Evolutionary conservation across 1,139 yeast species (phyloP).

Genomic region (Wickerhamiella pararugosa): DNA sequence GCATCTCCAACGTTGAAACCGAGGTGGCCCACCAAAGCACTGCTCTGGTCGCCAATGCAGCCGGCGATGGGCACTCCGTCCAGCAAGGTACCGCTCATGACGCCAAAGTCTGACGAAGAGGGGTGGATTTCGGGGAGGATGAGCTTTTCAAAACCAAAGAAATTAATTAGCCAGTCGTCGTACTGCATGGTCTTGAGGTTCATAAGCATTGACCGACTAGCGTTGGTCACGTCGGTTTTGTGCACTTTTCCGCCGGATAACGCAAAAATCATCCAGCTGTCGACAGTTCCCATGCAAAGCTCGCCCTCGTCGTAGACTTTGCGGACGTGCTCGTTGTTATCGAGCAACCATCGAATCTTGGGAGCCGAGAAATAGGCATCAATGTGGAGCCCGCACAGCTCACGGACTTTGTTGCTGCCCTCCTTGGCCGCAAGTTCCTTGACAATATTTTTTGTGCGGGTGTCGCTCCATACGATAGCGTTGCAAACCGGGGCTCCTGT

Average conservation of each 20-base stretch:
- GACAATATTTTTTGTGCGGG: slow-evolving; percentile 67
- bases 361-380: slow-evolving; percentile 89
- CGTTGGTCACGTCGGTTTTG: slow-evolving; percentile 82
- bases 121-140: slow-evolving; percentile 68
- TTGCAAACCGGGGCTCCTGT: slow-evolving; percentile 75
- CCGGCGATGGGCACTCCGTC: slow-evolving; percentile 67
- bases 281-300: slow-evolving; percentile 87
- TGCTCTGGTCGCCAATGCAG: slow-evolving; percentile 88
- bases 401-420: slow-evolving; percentile 46
- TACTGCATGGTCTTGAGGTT: slow-evolving; percentile 62
- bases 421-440: slow-evolving; percentile 45
- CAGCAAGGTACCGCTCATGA: slow-evolving; percentile 19
- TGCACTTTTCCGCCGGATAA: slow-evolving; percentile 48
- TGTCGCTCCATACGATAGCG: slow-evolving; percentile 95
- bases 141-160: slow-evolving; percentile 61
- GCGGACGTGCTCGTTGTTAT: slow-evolving; percentile 55
- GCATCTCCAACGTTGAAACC: slow-evolving; percentile 78
- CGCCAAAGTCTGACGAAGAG: slow-evolving; percentile 65
- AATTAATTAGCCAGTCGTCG: slow-evolving; percentile 58
- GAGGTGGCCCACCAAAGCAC: slow-evolving; percentile 85
- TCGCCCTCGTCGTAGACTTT: slow-evolving; percentile 62
- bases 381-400: slow-evolving; percentile 70
- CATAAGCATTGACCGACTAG: slow-evolving; percentile 84
- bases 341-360: slow-evolving; percentile 78
- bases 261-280: slow-evolving; percentile 85